These are phyloP conservation scores for Phialemonium atrogriseum DNA, from an alignment of 2,329 filamentous ascomycete species.

Conservation along the genomic window DNA sequence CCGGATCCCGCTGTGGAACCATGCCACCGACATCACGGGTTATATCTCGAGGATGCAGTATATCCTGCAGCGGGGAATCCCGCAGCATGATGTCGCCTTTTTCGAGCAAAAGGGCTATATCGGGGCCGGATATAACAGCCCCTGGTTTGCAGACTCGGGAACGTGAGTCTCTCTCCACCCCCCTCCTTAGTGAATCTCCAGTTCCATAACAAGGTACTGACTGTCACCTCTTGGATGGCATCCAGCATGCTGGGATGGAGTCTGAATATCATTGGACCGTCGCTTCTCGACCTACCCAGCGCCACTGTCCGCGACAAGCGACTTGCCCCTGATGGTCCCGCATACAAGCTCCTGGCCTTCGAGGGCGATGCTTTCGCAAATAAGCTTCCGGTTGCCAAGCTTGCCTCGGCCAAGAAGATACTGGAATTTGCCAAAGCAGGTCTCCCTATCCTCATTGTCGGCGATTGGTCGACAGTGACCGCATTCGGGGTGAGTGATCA, in stretches of 20 bases:
- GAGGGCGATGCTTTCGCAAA: constrained; percentile 9
- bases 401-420: constrained; percentile 6
- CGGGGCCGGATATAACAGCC: constrained; percentile 5
- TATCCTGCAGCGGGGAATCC: constrained; percentile 5
- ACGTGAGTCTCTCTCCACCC: constrained; percentile 1
- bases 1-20: constrained; percentile 8
- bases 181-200: not conserved
- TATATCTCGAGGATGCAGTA: constrained; percentile 5
- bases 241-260: constrained; percentile 5
- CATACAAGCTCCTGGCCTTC: constrained; percentile 11
- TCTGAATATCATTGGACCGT: constrained; percentile 6
- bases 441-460: constrained; percentile 11
- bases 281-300: constrained; percentile 6
- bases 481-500: constrained; percentile 4
- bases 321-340: constrained; percentile 11
- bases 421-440: constrained; percentile 8
- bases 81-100: constrained; percentile 9
- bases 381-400: constrained; percentile 4
- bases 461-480: not conserved
- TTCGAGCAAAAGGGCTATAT: constrained; percentile 7
- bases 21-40: constrained; percentile 7
- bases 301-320: constrained; percentile 4
- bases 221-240: too few species aligned
- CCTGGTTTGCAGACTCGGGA: constrained; percentile 3
- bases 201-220: not conserved